Percentiles rank a stretch among this genome's conserved stretches.
These are phyloP conservation scores for Suillus subluteus DNA, from an alignment of 768 basidiomycete genomes.

Conservation along the genomic window DNA sequence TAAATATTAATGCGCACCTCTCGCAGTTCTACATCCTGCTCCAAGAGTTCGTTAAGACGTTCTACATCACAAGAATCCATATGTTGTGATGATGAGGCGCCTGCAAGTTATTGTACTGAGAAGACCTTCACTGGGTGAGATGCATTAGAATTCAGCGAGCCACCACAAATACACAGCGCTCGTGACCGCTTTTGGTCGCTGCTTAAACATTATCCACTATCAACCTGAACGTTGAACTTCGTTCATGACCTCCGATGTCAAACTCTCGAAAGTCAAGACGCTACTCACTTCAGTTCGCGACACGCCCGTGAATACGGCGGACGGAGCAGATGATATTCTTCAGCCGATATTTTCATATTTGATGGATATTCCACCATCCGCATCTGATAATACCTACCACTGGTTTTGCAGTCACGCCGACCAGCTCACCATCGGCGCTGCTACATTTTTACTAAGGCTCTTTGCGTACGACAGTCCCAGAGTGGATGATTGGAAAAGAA, in stretches of 20 bases:
- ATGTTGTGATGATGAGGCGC: neutral
- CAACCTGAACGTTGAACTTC: constrained; percentile 10
- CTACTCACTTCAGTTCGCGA: constrained; percentile 62
- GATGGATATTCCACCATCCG: constrained; percentile 45
- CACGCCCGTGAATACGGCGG: constrained; percentile 54
- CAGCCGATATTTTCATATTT: constrained; percentile 56
- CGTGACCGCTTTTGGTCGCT: constrained; percentile 3
- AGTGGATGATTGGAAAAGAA: constrained; percentile 67
- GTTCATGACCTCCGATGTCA: constrained; percentile 28
- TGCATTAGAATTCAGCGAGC: neutral
- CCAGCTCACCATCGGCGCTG: constrained; percentile 60
- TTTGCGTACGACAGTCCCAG: constrained; percentile 71
- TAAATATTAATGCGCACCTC: constrained; percentile 50
- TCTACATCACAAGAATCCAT: constrained; percentile 66
- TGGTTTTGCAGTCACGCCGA: constrained; percentile 81
- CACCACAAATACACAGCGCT: neutral
- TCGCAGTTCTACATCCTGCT: constrained; percentile 62
- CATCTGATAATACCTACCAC: constrained; percentile 51
- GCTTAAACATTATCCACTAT: neutral
- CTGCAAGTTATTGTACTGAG: neutral
- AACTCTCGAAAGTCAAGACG: constrained; percentile 44
- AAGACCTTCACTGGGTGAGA: neutral
- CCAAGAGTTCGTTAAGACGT: constrained; percentile 60
- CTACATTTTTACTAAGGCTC: constrained; percentile 80
- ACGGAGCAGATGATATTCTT: constrained; percentile 52